Base-by-base conservation (phyloP, 108 stramenopile species). In the Pseudonitzschia delicatissima region DNA sequence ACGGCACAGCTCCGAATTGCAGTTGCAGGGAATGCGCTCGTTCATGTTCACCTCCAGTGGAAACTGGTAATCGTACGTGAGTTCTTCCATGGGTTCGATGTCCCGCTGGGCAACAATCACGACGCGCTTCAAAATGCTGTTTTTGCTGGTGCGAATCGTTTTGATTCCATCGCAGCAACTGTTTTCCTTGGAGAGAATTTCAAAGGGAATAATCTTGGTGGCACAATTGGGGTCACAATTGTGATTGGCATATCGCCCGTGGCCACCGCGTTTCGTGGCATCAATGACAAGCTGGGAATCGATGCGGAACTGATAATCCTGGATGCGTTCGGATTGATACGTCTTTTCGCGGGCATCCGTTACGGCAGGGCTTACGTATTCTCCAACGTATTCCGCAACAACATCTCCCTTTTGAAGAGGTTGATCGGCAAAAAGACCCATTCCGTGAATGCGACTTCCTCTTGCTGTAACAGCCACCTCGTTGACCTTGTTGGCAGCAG, bases 1-100 rank as follows among this genome's bases (percentile, higher is more conserved):
- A 57, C 90, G 78, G 47, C 93, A 94, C 18, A 71, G 69, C 13
- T 67, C 74, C 17, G 82, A 79, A 4, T 84, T 83, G 60, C 93
- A 94, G 45, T 81, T 82, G 75, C 93, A 94, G 9, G 87, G 82
- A 48, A 94, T 82, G 11, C 90, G 77, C 11, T 68, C 76, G 12
- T 79, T 72, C 27, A 91, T 62, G 53, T 91, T 77, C 31, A 77
- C 57, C 64, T 95, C 94, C 32, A 93, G 67, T 18, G 88, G 92
- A 57, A 93, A 99, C 67, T 98, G 93, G 74, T 99, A 99, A 73
- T 99, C 97, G 69, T 98, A 98, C 7, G 95, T 94, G 33, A 99
- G 66, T 72, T 99, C 98, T 57, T 97, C 96, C 34, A 87, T 79
- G 11, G 91, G 88, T 57, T 82, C 65, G 57, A 99, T 96, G 44